These are phyloP conservation scores for Syzygium jambos DNA, from an alignment of 345 rosid species.

Conservation along the genomic window DNA sequence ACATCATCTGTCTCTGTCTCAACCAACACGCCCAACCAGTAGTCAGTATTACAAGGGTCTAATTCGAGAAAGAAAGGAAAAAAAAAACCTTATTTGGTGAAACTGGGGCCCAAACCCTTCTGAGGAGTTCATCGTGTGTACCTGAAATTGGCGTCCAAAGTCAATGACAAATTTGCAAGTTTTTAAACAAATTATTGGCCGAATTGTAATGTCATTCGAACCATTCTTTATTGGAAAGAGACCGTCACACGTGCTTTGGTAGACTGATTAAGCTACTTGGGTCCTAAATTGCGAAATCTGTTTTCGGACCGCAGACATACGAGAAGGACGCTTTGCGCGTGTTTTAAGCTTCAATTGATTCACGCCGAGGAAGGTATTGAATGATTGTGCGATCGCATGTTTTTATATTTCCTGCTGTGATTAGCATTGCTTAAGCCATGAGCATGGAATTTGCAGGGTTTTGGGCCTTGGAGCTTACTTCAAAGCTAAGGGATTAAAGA, in stretches of 20 bases:
- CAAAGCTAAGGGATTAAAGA: background rate
- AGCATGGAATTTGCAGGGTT: background rate
- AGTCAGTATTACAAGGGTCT: background rate
- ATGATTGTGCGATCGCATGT: background rate
- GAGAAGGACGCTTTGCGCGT: background rate
- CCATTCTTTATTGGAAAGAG: background rate
- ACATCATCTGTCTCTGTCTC: background rate
- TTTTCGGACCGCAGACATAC: background rate
- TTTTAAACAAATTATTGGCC: background rate
- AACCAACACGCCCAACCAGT: background rate
- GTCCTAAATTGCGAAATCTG: background rate
- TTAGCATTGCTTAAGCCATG: background rate
- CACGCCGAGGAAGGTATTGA: background rate
- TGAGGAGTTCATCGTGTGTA: background rate
- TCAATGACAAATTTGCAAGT: background rate
- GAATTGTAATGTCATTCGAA: background rate
- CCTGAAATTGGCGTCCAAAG: background rate
- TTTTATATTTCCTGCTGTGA: background rate
- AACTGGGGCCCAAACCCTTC: background rate
- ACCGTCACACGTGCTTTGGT: background rate
- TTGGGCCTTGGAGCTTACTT: background rate
- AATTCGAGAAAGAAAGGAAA: background rate
- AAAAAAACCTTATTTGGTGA: background rate
- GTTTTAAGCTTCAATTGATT: background rate
- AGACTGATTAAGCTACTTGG: background rate